Conservation (phyloP, 495 filamentous ascomycete species). For the Aspergillus sparsus region DNA sequence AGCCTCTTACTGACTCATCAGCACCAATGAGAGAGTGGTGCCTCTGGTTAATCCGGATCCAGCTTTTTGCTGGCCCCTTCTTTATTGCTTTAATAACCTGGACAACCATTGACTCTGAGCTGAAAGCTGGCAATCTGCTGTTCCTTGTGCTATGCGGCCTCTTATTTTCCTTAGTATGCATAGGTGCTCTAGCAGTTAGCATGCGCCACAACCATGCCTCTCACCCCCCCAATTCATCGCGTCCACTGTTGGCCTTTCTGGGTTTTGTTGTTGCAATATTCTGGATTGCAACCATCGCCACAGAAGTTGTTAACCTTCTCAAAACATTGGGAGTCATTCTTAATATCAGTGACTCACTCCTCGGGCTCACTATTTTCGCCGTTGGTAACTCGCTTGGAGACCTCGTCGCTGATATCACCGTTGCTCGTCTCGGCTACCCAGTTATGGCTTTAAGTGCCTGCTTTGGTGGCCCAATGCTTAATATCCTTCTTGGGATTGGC, state of each 20-base stretch:
- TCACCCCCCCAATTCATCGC: constrained; percentile 60
- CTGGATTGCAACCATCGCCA: constrained; percentile 96
- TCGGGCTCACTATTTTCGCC: constrained; percentile 94
- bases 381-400: constrained; percentile 96
- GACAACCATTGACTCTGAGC: constrained; percentile 63
- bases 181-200: constrained; percentile 62
- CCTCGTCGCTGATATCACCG: constrained; percentile 90
- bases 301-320: constrained; percentile 92
- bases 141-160: constrained; percentile 68
- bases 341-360: constrained; percentile 90
- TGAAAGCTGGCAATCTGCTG: constrained; percentile 54
- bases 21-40: constrained; percentile 67
- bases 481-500: constrained; percentile 93
- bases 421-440: constrained; percentile 88
- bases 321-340: constrained; percentile 93
- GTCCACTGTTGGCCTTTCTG: constrained; percentile 76
- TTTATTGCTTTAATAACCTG: constrained; percentile 78
- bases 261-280: constrained; percentile 91
- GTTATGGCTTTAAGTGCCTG: constrained; percentile 96
- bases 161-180: constrained; percentile 63
- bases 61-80: constrained; percentile 84
- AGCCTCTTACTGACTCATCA: constrained; percentile 29
- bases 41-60: constrained; percentile 81
- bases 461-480: constrained; percentile 96
- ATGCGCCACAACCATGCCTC: constrained; percentile 50